phyloP scores from a whole-genome alignment of 2,329 filamentous ascomycete genomes.

The Fusarium buharicum region DNA sequence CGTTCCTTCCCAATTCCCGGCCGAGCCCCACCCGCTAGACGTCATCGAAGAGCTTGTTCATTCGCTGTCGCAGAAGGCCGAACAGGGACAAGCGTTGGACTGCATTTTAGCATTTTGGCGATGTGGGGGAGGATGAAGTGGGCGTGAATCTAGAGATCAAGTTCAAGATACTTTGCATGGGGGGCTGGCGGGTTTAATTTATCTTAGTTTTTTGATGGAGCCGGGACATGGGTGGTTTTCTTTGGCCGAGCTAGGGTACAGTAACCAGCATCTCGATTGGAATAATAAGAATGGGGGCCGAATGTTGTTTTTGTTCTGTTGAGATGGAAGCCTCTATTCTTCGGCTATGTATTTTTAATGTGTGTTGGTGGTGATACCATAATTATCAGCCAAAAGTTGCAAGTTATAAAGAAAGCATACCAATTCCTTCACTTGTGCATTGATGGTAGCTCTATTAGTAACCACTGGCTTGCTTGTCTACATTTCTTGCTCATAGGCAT shows the following conservation, averaged over 20 bases:
- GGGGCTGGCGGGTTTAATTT: constrained; percentile 26
- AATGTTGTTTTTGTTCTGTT: constrained; percentile 3
- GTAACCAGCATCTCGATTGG: constrained; percentile 12
- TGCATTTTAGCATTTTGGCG: neutral
- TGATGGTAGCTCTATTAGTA: no score
- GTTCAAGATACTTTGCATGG: constrained; percentile 22
- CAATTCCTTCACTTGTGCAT: no score
- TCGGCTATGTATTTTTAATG: no score
- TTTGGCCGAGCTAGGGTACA: constrained; percentile 20
- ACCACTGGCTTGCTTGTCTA: no score
- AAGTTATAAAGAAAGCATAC: no score
- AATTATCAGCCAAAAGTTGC: no score
- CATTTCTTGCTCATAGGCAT: no score
- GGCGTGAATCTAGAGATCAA: constrained; percentile 9
- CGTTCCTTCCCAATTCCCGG: constrained; percentile 37
- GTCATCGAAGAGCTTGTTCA: constrained; percentile 41
- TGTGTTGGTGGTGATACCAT: no score
- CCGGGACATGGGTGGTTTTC: constrained; percentile 21
- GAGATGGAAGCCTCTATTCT: no score
- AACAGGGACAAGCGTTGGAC: constrained; percentile 19
- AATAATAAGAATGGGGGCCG: neutral
- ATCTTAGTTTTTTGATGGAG: constrained; percentile 35
- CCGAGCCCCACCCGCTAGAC: constrained; percentile 39
- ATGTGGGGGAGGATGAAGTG: constrained; percentile 12
- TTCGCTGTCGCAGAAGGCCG: constrained; percentile 28